Evolutionary conservation across 192 early-diverging fungal genomes (phyloP).

Genomic region (Gaertneriomyces semiglobifer): DNA sequence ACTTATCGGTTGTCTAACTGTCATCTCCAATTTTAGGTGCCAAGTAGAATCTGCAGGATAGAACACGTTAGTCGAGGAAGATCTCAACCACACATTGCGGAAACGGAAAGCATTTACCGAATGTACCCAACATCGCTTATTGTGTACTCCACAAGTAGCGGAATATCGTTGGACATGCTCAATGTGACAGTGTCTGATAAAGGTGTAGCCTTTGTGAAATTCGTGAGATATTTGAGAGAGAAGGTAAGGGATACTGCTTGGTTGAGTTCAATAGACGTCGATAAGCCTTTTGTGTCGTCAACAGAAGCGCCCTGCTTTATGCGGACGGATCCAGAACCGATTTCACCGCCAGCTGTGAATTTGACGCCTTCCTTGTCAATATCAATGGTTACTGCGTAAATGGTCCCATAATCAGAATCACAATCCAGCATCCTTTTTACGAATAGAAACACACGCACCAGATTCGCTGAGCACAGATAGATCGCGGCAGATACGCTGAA

Average conservation of each 20-base stretch:
- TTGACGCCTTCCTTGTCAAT: slow-evolving; percentile 91
- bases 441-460: slow-evolving; percentile 42
- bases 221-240: slow-evolving; percentile 88
- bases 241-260: slow-evolving; percentile 81
- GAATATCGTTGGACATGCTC: slow-evolving; percentile 80
- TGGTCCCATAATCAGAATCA: not conserved
- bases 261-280: slow-evolving; percentile 76
- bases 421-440: not conserved
- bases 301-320: slow-evolving; percentile 71
- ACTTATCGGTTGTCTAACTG: not conserved
- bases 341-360: slow-evolving; percentile 84
- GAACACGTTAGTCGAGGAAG: not conserved
- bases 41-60: slow-evolving; percentile 66
- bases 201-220: slow-evolving; percentile 94
- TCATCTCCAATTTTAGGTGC: slow-evolving; percentile 76
- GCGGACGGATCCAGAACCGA: slow-evolving; percentile 77
- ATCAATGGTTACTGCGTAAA: slow-evolving; percentile 70
- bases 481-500: slow-evolving; percentile 89
- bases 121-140: slow-evolving; percentile 86
- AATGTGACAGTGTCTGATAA: slow-evolving; percentile 73
- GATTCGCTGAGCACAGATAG: slow-evolving; percentile 79
- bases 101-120: slow-evolving; percentile 47
- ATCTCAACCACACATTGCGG: not conserved
- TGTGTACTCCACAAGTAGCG: slow-evolving; percentile 91
- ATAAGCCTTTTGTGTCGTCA: slow-evolving; percentile 54